These are phyloP conservation scores for Podaxis mareebaensis DNA, from an alignment of 768 basidiomycete genomes.

Conservation along the genomic window DNA sequence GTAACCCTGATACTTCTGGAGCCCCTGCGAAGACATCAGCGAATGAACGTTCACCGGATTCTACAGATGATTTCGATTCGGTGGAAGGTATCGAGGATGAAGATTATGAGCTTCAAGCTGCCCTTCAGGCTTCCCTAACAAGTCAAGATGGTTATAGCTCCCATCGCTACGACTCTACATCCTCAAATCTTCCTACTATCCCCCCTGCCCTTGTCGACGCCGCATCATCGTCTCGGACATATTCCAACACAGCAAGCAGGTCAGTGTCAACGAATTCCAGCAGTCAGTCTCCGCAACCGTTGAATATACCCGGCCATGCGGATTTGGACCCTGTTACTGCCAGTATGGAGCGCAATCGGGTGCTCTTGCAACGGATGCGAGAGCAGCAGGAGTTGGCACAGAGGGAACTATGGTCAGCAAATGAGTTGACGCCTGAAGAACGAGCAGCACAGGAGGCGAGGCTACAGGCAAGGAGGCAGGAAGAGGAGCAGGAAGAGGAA, in stretches of 20 bases:
- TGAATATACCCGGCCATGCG: slow-evolving; percentile 22
- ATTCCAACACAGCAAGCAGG: neutral
- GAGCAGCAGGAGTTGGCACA: slow-evolving; percentile 69
- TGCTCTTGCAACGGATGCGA: slow-evolving; percentile 63
- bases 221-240: slow-evolving; percentile 8
- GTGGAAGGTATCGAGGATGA: slow-evolving; percentile 66
- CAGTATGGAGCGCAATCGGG: slow-evolving; percentile 65
- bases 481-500: slow-evolving; percentile 57
- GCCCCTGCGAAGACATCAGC: neutral
- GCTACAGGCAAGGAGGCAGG: slow-evolving; percentile 29
- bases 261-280: slow-evolving; percentile 21
- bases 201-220: slow-evolving; percentile 17
- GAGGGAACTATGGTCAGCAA: slow-evolving; percentile 52
- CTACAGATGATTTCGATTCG: slow-evolving; percentile 21
- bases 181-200: slow-evolving; percentile 3
- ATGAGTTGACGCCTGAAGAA: slow-evolving; percentile 31
- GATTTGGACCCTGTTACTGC: slow-evolving; percentile 59
- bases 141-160: slow-evolving; percentile 8
- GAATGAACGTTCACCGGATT: slow-evolving; percentile 12
- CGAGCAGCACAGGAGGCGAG: slow-evolving; percentile 32
- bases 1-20: slow-evolving; percentile 3
- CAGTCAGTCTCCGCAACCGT: slow-evolving; percentile 6
- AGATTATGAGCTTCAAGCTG: slow-evolving; percentile 86
- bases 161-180: neutral
- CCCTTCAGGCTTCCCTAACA: slow-evolving; percentile 76